These are phyloP conservation scores for Cercospora beticola DNA, from an alignment of 2,329 filamentous ascomycete genomes.

Conservation along the genomic window DNA sequence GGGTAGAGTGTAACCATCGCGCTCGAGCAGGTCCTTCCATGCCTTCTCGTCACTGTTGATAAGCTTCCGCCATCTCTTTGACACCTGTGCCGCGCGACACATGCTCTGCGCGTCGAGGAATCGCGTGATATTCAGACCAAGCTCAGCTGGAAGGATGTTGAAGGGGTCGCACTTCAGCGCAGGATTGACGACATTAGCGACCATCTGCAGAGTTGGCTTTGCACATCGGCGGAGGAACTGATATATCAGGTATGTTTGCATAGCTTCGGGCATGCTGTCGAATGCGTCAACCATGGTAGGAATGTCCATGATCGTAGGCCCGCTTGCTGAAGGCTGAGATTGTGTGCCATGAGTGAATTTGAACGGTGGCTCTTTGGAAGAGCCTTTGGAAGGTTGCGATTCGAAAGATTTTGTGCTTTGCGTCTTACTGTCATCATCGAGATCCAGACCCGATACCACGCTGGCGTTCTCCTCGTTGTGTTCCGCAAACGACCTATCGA, in stretches of 20 bases:
- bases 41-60: conserved; percentile 91
- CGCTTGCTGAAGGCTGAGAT: conserved; percentile 12
- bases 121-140: conserved; percentile 82
- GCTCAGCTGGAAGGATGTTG: conserved; percentile 75
- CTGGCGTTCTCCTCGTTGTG: conserved; percentile 37
- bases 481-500: conserved; percentile 36
- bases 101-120: conserved; percentile 84
- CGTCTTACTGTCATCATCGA: conserved; percentile 35
- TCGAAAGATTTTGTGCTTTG: conserved; percentile 30
- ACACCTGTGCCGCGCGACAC: conserved; percentile 88
- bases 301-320: conserved; percentile 66
- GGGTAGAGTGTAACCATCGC: conserved; percentile 76
- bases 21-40: conserved; percentile 90
- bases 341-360: conserved; percentile 19
- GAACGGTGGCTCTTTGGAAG: conserved; percentile 15
- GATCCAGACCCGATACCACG: conserved; percentile 36
- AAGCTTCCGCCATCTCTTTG: conserved; percentile 87
- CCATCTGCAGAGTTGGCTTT: conserved; percentile 81
- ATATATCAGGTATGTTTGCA: conserved; percentile 97
- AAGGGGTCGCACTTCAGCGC: conserved; percentile 94
- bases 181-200: conserved; percentile 88
- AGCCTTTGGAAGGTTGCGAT: conserved; percentile 22
- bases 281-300: conserved; percentile 84
- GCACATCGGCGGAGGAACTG: conserved; percentile 86
- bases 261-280: conserved; percentile 82